Evolutionary conservation across 176 grass and related monocot genomes (phyloP).

Genomic region (Eleusine coracana): DNA sequence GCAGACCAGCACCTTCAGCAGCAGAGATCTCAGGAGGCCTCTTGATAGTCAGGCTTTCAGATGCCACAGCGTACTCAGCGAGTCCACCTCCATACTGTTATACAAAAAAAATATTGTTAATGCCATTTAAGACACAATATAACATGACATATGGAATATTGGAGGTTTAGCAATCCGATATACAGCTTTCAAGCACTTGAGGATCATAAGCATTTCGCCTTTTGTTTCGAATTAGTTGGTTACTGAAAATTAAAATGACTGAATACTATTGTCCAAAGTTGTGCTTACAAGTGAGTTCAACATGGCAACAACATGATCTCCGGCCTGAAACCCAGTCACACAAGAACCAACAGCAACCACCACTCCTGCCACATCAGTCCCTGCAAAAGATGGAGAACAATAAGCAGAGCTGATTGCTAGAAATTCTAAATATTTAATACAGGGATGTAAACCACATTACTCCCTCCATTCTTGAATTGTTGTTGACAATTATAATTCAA

Average conservation of each 20-base stretch:
- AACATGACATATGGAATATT: not conserved
- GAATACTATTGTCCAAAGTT: not conserved
- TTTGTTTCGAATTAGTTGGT: not conserved
- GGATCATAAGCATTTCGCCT: not conserved
- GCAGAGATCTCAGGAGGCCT: slow-evolving; percentile 28
- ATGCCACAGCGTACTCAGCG: slow-evolving; percentile 45
- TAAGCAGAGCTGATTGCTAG: not conserved
- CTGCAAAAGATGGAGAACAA: slow-evolving; percentile 17
- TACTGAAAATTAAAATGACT: not conserved
- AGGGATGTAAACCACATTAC: not conserved
- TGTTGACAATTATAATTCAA: too few species aligned
- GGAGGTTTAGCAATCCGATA: not conserved
- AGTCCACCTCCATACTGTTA: slow-evolving; percentile 63
- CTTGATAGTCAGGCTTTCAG: slow-evolving; percentile 27
- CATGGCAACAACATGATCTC: slow-evolving; percentile 60
- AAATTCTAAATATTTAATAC: not conserved
- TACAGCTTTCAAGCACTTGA: not conserved
- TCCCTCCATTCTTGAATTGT: too few species aligned
- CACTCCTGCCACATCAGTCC: slow-evolving; percentile 57
- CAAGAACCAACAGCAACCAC: slow-evolving; percentile 52
- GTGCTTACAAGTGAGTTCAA: slow-evolving; percentile 42
- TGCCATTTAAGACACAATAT: not conserved
- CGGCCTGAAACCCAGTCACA: slow-evolving; percentile 38
- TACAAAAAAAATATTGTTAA: not conserved
- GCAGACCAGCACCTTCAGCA: slow-evolving; percentile 44